Conservation (phyloP, 169 alveolate species). For the Babesia sp. region DNA sequence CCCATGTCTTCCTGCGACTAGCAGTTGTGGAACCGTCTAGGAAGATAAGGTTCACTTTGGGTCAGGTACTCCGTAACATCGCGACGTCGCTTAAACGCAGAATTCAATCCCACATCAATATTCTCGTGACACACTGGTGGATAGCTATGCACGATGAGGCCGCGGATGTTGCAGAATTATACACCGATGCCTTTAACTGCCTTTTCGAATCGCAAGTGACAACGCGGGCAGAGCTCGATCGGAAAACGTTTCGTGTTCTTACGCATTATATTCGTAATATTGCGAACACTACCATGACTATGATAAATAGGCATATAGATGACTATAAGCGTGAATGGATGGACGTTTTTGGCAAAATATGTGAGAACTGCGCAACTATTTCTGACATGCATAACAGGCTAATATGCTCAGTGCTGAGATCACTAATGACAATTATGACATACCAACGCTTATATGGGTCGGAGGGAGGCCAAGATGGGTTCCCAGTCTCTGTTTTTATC, state of each 20-base stretch:
- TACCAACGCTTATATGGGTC: slow-evolving; percentile 5
- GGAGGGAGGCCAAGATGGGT: neutral
- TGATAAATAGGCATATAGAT: slow-evolving; percentile 7
- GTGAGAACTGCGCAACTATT: slow-evolving; percentile 44
- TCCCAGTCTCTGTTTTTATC: slow-evolving; percentile 5
- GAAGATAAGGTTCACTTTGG: slow-evolving; percentile 38
- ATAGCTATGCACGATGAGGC: slow-evolving; percentile 58
- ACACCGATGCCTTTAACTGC: slow-evolving; percentile 30
- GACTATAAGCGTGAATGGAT: slow-evolving; percentile 54
- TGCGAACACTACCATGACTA: neutral
- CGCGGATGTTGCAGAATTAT: slow-evolving; percentile 37
- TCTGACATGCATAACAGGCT: slow-evolving; percentile 62
- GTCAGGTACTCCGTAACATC: slow-evolving; percentile 24
- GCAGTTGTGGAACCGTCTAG: slow-evolving; percentile 53
- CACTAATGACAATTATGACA: slow-evolving; percentile 26
- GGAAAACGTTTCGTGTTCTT: slow-evolving; percentile 41
- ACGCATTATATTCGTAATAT: slow-evolving; percentile 22
- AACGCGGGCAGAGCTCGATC: slow-evolving; percentile 23
- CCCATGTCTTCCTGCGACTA: slow-evolving; percentile 41
- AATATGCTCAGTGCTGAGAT: slow-evolving; percentile 34
- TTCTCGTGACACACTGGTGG: slow-evolving; percentile 51
- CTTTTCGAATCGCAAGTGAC: slow-evolving; percentile 40
- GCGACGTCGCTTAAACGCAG: slow-evolving; percentile 22
- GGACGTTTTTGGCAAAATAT: slow-evolving; percentile 47
- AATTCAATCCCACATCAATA: slow-evolving; percentile 38